Evolutionary conservation across 208 protist genomes (phyloP), one percentile per base, ranked within the genome.

Genomic region (Trypanosoma avium): DNA sequence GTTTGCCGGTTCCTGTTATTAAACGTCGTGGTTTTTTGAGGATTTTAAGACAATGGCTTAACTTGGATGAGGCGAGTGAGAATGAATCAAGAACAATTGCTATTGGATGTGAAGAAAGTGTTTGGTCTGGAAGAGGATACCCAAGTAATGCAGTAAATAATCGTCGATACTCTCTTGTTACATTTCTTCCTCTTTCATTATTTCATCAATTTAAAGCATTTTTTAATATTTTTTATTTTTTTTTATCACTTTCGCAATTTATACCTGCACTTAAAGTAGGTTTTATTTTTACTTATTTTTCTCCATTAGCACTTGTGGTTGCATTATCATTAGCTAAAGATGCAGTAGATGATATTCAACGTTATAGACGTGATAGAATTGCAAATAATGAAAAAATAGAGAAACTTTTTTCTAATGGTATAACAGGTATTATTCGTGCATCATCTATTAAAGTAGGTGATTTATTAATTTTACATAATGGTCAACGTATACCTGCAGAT

Each of bases 401-500:
- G 42, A 83, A 81, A 40, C 50, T 96, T 9, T 67, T 75, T 9
- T 52, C 65, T 9, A 62, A 77, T 46, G 92, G 92, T 9, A 59
- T 74, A 22, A 48, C 81, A 4, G 49, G 70, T 8, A 10, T 60
- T 21, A 78, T 98, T 15, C 70, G 69, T 9, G 86, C 88, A 8
- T 74, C 79, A 1, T 79, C 97, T 56, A 91, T 99, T 30, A 54
- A 82, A n/a, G 97, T 99, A 7, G 97, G 98, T 3, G 79, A 99
- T 58, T 52, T 99, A 3, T 82, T 99, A 7, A 33, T 93, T 3
- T 71, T 99, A 10, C 85, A 95, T 35, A 83, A 85, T 12, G 90
- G 98, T 36, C 84, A 98, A 54, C 90, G 97, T 43, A 95, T 99
- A 10, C 97, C 98, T 6, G 97, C 97, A 0, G 98, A 99, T 75